phyloP scores from a whole-genome alignment of 78 protist species.

The Dictyostelium firmibasis region DNA sequence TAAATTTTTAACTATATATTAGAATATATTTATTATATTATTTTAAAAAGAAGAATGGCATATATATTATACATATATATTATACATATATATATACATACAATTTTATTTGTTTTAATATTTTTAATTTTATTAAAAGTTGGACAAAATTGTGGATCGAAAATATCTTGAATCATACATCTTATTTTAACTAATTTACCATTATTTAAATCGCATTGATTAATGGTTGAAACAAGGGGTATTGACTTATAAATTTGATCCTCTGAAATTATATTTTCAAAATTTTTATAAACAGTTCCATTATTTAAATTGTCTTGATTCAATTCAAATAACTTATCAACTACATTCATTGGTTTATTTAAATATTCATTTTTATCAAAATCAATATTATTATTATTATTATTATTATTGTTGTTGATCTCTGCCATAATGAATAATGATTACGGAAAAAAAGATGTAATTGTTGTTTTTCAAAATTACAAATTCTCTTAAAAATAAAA shows the following conservation, averaged over 20 bases:
- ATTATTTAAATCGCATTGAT: constrained; percentile 6
- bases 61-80: too few species aligned
- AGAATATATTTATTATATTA: neutral
- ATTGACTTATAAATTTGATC: neutral
- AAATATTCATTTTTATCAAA: neutral
- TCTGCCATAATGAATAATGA: neutral
- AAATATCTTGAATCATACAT: constrained; percentile 62
- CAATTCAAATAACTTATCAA: neutral
- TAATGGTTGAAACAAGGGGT: neutral
- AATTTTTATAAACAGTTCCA: neutral
- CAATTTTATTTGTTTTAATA: neutral
- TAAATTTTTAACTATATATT: neutral
- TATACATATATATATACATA: too few species aligned
- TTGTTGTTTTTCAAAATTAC: neutral
- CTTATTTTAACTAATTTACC: constrained; percentile 40
- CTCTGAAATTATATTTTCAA: constrained; percentile 9
- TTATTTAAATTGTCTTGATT: neutral
- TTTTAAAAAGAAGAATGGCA: too few species aligned
- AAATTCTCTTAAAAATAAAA: neutral
- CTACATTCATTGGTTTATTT: neutral
- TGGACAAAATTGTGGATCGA: constrained; percentile 63
- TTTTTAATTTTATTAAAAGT: constrained; percentile 29
- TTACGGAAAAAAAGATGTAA: neutral
- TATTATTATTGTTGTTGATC: neutral
- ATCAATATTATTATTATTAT: neutral